A percentile compares a stretch with the other conserved stretches of the same genome.
Conservation (phyloP, 441 rosid genomes). For the Jatropha podagrica region DNA sequence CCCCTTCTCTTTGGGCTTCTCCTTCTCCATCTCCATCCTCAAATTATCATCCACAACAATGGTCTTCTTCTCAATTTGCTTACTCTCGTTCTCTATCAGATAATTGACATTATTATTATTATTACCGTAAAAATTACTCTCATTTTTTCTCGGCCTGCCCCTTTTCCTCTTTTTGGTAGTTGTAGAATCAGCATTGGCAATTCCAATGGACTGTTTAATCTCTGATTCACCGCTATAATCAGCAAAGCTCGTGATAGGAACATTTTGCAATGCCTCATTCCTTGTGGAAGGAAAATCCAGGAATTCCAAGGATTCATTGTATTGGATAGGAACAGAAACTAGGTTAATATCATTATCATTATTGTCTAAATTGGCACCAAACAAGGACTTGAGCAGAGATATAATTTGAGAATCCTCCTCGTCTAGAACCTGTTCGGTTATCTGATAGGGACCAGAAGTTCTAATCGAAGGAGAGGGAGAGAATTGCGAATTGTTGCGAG, state of each 20-base stretch:
- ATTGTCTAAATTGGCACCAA: slow-evolving; percentile 34
- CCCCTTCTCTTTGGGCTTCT: background rate
- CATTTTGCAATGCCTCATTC: slow-evolving; percentile 20
- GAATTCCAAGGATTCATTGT: slow-evolving; percentile 20
- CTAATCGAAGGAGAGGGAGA: slow-evolving; percentile 21
- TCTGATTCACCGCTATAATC: slow-evolving; percentile 16
- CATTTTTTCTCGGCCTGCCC: slow-evolving; percentile 59
- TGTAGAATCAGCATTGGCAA: background rate
- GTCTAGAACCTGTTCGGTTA: slow-evolving; percentile 27
- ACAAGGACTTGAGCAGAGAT: slow-evolving; percentile 56
- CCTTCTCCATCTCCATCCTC: slow-evolving; percentile 19
- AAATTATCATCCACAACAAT: slow-evolving; percentile 6
- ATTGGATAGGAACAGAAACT: slow-evolving; percentile 43
- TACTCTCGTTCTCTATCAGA: background rate
- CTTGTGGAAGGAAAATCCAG: slow-evolving; percentile 7
- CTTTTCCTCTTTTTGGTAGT: slow-evolving; percentile 44
- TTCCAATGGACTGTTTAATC: background rate
- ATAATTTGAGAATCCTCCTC: slow-evolving; percentile 52
- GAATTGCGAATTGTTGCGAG: slow-evolving; percentile 40
- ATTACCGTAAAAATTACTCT: slow-evolving; percentile 6
- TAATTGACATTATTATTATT: background rate
- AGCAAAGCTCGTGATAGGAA: slow-evolving; percentile 27
- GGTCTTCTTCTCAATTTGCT: slow-evolving; percentile 16
- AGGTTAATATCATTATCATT: slow-evolving; percentile 32
- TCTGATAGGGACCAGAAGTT: slow-evolving; percentile 19